Evolutionary conservation across 2,329 filamentous ascomycete genomes (phyloP), one percentile per base, ranked within the genome.

Genomic region (Pseudogymnoascus sp.): DNA sequence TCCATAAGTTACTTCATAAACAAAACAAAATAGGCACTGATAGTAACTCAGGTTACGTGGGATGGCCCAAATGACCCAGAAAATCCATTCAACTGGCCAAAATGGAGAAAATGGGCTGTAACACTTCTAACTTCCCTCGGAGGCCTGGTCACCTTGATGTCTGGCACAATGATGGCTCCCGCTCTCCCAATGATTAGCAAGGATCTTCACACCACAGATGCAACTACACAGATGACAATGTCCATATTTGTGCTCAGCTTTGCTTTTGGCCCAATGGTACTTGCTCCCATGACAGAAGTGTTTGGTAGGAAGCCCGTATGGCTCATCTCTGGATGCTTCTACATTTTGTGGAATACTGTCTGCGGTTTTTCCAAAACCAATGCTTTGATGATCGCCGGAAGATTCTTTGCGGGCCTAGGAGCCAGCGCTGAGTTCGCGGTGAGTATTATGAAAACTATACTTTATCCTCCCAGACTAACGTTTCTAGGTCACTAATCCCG

Each of bases 211-310:
- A 82, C 87, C 44, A 72, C 74, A 0, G 76, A 68, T 72, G 76
- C 59, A 70, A 72, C 62, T 75, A 82, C 66, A 74, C 83, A 2
- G 77, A 77, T 64, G 78, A 80, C 68, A 70, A 79, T 63, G 70
- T 82, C 61, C 74, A 78, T 56, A 8, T 79, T 77, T 11, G 79
- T 81, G 13, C 69, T 80, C 11, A 78, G 78, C 5, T 80, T 77
- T 66, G 77, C 78, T 21, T 76, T 76, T 26, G 79, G 79, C 0
- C 79, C 79, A 0, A 63, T 72, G 1, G 64, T 89, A 3, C 89
- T 86, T 82, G 87, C 87, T 1, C 86, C 86, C 0, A 72, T 81
- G 4, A 80, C 80, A 0, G 81, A 83, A 64, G 71, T 82, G 0
- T 82, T 78, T 61, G 81, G 81, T 0, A 71, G 81, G 0, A 69